These are phyloP conservation scores for Jamesozyma piceae DNA, from an alignment of 805 yeast genomes.

Conservation along the genomic window DNA sequence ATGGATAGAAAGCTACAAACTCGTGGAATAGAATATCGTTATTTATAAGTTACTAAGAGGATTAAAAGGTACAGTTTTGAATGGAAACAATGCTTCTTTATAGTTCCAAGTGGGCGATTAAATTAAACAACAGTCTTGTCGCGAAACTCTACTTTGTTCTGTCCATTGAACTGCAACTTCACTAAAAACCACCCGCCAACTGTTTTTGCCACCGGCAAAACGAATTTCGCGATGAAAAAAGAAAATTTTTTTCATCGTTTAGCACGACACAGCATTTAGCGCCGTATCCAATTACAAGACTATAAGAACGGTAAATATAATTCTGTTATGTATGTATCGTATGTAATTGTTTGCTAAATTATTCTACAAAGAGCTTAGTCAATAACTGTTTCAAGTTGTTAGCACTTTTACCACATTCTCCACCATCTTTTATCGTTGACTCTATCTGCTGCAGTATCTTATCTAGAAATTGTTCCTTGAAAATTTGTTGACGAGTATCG, in stretches of 20 bases:
- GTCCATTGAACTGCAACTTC: too few species aligned
- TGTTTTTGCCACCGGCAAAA: neutral
- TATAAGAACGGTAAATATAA: too few species aligned
- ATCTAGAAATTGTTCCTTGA: constrained; percentile 43
- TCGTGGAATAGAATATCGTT: constrained; percentile 6
- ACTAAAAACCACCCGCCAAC: too few species aligned
- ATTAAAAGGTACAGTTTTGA: neutral
- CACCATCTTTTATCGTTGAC: constrained; percentile 56
- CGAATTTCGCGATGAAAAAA: neutral
- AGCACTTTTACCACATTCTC: constrained; percentile 53
- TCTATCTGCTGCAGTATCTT: constrained; percentile 44
- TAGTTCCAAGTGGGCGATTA: neutral
- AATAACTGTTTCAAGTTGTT: constrained; percentile 23
- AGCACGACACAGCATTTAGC: too few species aligned
- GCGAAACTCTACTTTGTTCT: neutral
- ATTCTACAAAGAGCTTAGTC: neutral
- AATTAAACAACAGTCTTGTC: neutral
- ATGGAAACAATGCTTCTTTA: neutral
- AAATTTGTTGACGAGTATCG: constrained; percentile 26
- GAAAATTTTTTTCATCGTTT: neutral
- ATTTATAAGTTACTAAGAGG: constrained; percentile 1
- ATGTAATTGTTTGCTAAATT: too few species aligned
- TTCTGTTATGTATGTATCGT: neutral
- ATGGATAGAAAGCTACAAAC: constrained; percentile 5
- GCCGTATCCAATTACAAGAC: too few species aligned